Percentiles rank a stretch among this genome's conserved stretches.
These are phyloP conservation scores for Simmondsia chinensis DNA, from an alignment of 148 eudicot species.

Conservation along the genomic window DNA sequence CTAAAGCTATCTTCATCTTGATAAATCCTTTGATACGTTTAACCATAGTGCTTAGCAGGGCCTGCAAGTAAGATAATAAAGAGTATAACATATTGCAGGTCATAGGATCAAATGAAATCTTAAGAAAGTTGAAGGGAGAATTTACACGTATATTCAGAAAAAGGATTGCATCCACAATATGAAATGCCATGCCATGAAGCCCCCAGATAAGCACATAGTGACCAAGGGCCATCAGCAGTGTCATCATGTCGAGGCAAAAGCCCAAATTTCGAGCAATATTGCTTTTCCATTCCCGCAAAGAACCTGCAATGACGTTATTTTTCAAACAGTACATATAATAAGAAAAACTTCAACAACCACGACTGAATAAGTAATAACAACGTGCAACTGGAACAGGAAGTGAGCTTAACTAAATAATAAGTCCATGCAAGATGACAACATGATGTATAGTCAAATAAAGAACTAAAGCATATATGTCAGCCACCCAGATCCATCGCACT, in stretches of 20 bases:
- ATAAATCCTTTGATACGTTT: constrained; percentile 77
- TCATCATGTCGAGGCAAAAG: constrained; percentile 88
- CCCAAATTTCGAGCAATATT: constrained; percentile 72
- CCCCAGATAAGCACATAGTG: constrained; percentile 95
- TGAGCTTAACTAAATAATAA: too few species aligned
- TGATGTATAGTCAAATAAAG: too few species aligned
- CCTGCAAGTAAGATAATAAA: constrained; percentile 31
- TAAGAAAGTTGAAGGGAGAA: constrained; percentile 6
- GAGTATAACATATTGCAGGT: constrained; percentile 1
- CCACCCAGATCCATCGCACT: too few species aligned
- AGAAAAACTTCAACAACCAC: too few species aligned
- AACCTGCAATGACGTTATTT: constrained; percentile 39
- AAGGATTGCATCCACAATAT: constrained; percentile 82
- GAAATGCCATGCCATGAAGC: constrained; percentile 99
- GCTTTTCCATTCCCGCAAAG: constrained; percentile 95
- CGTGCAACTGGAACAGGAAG: too few species aligned
- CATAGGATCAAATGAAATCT: neutral
- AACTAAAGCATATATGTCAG: too few species aligned
- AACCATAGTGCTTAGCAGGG: constrained; percentile 71
- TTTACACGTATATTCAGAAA: constrained; percentile 87
- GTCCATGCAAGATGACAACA: too few species aligned
- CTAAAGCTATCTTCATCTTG: constrained; percentile 72
- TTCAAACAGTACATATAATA: constrained; percentile 1
- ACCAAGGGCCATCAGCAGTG: constrained; percentile 79
- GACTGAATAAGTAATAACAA: too few species aligned